Evolutionary conservation across 2,329 filamentous ascomycete species (phyloP), one percentile per base, ranked within the genome.

Genomic region (Penicillium sp.): DNA sequence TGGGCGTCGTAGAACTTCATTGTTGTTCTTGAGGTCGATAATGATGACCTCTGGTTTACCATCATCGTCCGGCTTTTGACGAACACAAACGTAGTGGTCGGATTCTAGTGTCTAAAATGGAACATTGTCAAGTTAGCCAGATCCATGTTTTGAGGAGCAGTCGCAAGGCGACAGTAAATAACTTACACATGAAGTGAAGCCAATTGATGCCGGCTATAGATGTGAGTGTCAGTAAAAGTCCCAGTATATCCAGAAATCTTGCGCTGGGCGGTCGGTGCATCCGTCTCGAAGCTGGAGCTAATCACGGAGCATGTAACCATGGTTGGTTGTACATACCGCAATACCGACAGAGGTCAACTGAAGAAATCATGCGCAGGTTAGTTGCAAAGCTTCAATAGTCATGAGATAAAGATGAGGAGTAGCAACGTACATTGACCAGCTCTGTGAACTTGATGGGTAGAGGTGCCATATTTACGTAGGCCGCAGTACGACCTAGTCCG

Each of bases 11-110:
- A 91, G 94, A 75, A 97, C 87, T 81, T 94, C 93, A 85, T 96
- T 97, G 80, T 87, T 87, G 79, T 97, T 95, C 79, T 97, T 97
- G 73, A 99, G 88, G 77, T 99, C 90, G 78, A 99, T 82, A 75
- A 99, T 99, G 77, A 99, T 89, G 64, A 99, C 93, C 78, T 97
- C 92, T 63, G 92, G 90, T 68, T 90, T 88, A 63, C 91, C 84
- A 63, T 87, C 85, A 69, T 91, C 89, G 74, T 84, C 88, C 76
- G 92, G 88, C 81, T 96, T 93, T 79, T 97, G 93, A 77, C 94
- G 89, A 72, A 99, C 88, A 77, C 94, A 99, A 69, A 99, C 90
- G 78, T 88, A 99, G 73, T 88, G 85, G 78, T 99, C 94, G 73
- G 94, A 99, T 83, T 99, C 94, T 80, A 99, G 85, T 76, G 94